Conservation (phyloP, 805 yeast species). For the Starmerella sirachaensis region DNA sequence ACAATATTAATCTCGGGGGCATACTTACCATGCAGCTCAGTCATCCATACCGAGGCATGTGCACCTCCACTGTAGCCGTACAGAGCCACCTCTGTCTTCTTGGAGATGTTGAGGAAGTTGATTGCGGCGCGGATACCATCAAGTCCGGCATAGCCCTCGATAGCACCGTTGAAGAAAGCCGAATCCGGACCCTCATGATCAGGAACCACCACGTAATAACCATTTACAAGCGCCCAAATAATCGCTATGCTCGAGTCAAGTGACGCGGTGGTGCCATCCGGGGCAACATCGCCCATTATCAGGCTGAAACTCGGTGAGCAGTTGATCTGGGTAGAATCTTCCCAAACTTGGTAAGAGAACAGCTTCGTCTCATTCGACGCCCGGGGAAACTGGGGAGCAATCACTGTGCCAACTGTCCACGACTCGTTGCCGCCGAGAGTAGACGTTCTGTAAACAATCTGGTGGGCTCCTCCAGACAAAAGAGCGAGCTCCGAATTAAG, state of each 20-base stretch:
- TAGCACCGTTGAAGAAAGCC: slow-evolving; percentile 23
- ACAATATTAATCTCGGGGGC: slow-evolving; percentile 24
- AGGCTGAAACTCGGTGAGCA: slow-evolving; percentile 26
- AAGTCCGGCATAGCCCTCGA: slow-evolving; percentile 19
- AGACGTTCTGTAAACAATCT: slow-evolving; percentile 11
- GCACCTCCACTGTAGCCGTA: slow-evolving; percentile 10
- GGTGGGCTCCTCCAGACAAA: slow-evolving; percentile 1
- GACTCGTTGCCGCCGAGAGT: slow-evolving; percentile 6
- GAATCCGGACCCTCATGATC: slow-evolving; percentile 27
- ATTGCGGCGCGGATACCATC: slow-evolving; percentile 7
- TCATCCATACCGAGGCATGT: slow-evolving; percentile 25
- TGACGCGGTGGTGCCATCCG: neutral
- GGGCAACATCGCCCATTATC: slow-evolving; percentile 1
- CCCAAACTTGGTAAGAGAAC: slow-evolving; percentile 20
- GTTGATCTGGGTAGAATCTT: slow-evolving; percentile 22
- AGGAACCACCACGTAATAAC: slow-evolving; percentile 18
- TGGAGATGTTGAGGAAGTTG: neutral
- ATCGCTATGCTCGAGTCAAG: neutral
- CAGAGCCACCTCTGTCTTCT: neutral
- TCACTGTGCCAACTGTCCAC: slow-evolving; percentile 13
- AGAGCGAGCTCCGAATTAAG: neutral
- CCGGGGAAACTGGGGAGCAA: slow-evolving; percentile 6
- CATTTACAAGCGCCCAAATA: slow-evolving; percentile 4
- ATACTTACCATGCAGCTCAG: slow-evolving; percentile 21
- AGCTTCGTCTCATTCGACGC: slow-evolving; percentile 2